Evolutionary conservation across 352 stramenopile genomes (phyloP), one percentile per base, ranked within the genome.

Genomic region (Nothophytophthora sp.): DNA sequence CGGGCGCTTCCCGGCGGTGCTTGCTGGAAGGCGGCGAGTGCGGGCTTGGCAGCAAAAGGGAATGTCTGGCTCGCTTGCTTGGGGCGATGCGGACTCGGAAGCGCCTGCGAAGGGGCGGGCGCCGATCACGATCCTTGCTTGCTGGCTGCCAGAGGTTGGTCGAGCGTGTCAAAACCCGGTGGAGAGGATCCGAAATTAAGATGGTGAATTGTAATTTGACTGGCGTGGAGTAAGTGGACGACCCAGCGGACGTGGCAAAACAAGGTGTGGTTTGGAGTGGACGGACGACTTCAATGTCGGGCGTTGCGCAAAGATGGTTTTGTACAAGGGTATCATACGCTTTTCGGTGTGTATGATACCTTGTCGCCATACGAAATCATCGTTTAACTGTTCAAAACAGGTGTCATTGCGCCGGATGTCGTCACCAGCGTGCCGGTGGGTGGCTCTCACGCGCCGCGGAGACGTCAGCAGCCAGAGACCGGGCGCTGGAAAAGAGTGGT

Each of bases 401-500:
- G 12, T 44, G 3, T 5, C 12, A 22, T 20, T 42, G 35, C 24
- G 9, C 22, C 37, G 3, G 15, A 45, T 24, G 25, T 42, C 25
- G 4, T 25, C 20, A 40, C 20, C 44, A 19, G 3, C 8, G 18
- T 16, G n/a, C 12, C 5, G 27, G 42, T 40, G 47, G 46, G 56
- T 54, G 63, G 63, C 53, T 63, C 32, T 38, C 32, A 10, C 19
- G 7, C 11, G 6, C 15, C 32, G 32, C 19, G 53, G 48, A 40
- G 52, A 57, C 38, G 40, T 49, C 42, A 33, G 25, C 3, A 7
- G 4, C n/a, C 52, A 83, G 23, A 57, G 46, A 34, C 55, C 49
- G 51, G 49, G 32, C 45, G 15, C 27, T 29, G 3, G 16, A 32
- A 75, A 80, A 77, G 62, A 74, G 73, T 88, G 74, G 77, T 70